Base-by-base conservation (phyloP, 2,329 filamentous ascomycete species). In the Aspergillus uvarum region DNA sequence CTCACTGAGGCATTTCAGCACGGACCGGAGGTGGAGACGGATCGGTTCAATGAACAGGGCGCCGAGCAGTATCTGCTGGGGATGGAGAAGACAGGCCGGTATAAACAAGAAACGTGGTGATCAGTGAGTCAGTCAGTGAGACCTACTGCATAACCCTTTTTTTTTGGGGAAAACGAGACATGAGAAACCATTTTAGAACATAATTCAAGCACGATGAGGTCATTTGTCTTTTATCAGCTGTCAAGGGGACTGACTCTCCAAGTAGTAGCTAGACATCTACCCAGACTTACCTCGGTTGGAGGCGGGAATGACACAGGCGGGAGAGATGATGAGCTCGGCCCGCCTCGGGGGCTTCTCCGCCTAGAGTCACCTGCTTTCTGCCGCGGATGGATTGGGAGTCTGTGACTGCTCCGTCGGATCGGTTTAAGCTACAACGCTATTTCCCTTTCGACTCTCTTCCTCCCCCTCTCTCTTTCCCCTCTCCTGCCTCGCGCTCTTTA, bases 91-190 rank as follows among this genome's bases (percentile, higher is more conserved):
- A 76, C 71, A 22, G 86, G 85, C 11, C 75, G 85, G 59, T 90
- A 87, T 72, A 85, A 85, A 67, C 87, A 89, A 70, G 88, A 90
- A 75, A 90, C 88, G 6, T 90, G 88, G 88, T 90, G 60, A 59
- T 54, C 32, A 16, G n/a, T 32, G 26, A 32, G 32, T 55, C 53
- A 48, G 24, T 54, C 49, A 12, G 38, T 54, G 52, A 19, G 12
- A 56, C n/a, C 26, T 29, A 32, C 32, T 56, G 38, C 32, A 6
- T 47, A 55, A 24, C 38, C 26, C 7, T 8, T n/a, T n/a, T n/a
- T n/a, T n/a, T n/a, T n/a, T n/a, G n/a, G n/a, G n/a, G n/a, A 14
- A 14, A 48, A 19, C 49, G 32, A 35, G 32, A 35, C 12, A 35
- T 16, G 4, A 35, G 32, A 12, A 16, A 35, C 32, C 32, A 35